A percentile compares a stretch with the other conserved stretches of the same genome.
phyloP scores from a whole-genome alignment of 495 filamentous ascomycete species.

The Daldinia bambusicola region DNA sequence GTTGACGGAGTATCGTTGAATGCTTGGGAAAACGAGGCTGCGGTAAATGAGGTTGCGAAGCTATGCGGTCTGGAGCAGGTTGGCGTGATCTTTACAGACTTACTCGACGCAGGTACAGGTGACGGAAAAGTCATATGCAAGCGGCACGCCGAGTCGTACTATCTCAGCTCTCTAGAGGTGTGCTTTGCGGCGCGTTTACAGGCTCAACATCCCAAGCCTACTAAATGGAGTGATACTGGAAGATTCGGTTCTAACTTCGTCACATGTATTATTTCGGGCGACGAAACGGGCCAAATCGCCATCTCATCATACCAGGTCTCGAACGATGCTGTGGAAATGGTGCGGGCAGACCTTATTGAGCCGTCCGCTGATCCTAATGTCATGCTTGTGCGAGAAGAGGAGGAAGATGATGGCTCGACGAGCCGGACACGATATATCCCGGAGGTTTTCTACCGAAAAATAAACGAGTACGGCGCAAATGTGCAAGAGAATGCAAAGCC shows the following conservation, averaged over 20 bases:
- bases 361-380: slow-evolving; percentile 90
- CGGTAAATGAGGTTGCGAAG: slow-evolving; percentile 81
- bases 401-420: slow-evolving; percentile 77
- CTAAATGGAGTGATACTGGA: slow-evolving; percentile 97
- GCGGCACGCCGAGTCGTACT: slow-evolving; percentile 94
- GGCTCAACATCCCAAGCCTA: slow-evolving; percentile 85
- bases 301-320: slow-evolving; percentile 95
- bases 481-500: slow-evolving; percentile 98
- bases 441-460: slow-evolving; percentile 94
- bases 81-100: slow-evolving; percentile 94
- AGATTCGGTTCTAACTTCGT: slow-evolving; percentile 97
- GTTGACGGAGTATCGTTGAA: slow-evolving; percentile 89
- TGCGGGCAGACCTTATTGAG: slow-evolving; percentile 92
- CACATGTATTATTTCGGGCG: slow-evolving; percentile 91
- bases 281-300: slow-evolving; percentile 86
- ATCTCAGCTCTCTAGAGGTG: slow-evolving; percentile 90
- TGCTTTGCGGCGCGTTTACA: slow-evolving; percentile 89
- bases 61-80: slow-evolving; percentile 90
- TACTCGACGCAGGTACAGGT: slow-evolving; percentile 81
- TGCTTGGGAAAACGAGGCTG: slow-evolving; percentile 87
- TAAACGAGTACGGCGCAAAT: slow-evolving; percentile 95
- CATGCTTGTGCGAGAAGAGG: slow-evolving; percentile 95
- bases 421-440: slow-evolving; percentile 89
- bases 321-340: slow-evolving; percentile 96
- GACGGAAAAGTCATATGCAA: slow-evolving; percentile 93